Conservation (phyloP, 2,329 filamentous ascomycete species). For the Arthrinium phaeospermum region DNA sequence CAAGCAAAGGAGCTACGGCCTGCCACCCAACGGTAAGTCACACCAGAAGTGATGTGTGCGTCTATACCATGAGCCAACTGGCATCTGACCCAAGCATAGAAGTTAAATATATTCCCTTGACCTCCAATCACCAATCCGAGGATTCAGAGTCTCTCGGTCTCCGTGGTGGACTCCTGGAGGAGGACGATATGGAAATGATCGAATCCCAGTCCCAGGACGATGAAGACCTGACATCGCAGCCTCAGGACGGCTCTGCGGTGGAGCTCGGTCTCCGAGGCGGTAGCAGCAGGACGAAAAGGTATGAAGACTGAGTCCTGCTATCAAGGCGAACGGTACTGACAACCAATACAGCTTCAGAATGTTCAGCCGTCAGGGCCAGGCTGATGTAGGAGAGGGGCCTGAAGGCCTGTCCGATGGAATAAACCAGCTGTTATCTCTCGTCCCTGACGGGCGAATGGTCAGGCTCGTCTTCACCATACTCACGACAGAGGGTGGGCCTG, state of each 20-base stretch:
- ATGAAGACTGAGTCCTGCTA: neutral
- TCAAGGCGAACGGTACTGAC: neutral
- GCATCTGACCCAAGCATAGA: neutral
- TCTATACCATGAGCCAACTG: neutral
- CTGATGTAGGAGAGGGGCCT: neutral
- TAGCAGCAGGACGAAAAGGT: neutral
- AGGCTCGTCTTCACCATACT: neutral
- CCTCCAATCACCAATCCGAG: neutral
- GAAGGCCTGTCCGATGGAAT: neutral
- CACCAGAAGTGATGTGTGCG: neutral
- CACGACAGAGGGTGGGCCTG: neutral
- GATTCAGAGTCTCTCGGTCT: constrained; percentile 4
- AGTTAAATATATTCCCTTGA: neutral
- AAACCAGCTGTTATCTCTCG: neutral
- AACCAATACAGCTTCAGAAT: neutral
- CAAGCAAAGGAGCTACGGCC: constrained; percentile 24
- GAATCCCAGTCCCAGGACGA: neutral
- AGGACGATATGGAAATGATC: constrained; percentile 6
- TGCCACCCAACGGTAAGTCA: constrained; percentile 1
- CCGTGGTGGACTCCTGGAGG: constrained; percentile 20
- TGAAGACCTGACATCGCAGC: neutral
- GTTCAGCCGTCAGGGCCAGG: neutral
- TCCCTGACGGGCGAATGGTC: neutral
- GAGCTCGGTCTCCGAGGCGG: neutral
- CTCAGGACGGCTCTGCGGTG: neutral